Base-by-base conservation (phyloP, 2,329 filamentous ascomycete genomes). In the Thermothelomyces thermophilus region DNA sequence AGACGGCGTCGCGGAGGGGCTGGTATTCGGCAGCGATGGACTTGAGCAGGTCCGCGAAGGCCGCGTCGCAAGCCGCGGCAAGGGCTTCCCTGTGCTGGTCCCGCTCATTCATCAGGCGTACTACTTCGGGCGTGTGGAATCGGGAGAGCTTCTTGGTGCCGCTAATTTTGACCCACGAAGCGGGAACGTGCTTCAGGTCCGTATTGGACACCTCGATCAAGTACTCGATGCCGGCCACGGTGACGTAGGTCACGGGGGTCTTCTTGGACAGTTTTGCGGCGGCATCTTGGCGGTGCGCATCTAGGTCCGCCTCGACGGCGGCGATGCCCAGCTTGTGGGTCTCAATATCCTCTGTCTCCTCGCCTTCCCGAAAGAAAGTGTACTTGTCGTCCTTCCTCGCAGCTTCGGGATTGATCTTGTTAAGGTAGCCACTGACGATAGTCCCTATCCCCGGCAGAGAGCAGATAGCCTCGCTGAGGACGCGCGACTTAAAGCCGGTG, bases 61-160 rank as follows among this genome's bases (percentile, higher is more conserved):
- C 91, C 24, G 75, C 73, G 62, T 97, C 90, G 66, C 93, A 98
- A 36, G 91, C 90, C 9, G 90, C 90, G 2, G 90, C 89, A 11
- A 98, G 80, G 2, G 88, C 85, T 68, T 98, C 93, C 63, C 91
- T 95, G 69, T 96, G 87, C 62, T 96, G 91, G 65, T 97, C 93
- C 37, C 93, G 82, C 68, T 96, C 90, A 36, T 83, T 82, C 16
- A 95, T 79, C 59, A 95, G 76, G 54, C 82, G 81, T 42, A 95
- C 77, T 20, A 96, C 88, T 59, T 95, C 86, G 4, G 93, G 93
- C 0, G 93, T 93, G 68, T 98, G 93, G 67, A 97, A 98, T 51
- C 93, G 84, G 0, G 89, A 90, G 5, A 90, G 72, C 61, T 88
- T 89, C 67, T 97, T 97, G 6, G 93, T 98, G 43, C 91, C 90